Conservation (phyloP, 2,329 filamentous ascomycete genomes). For the Aspergillus pseudoviridinutans region DNA sequence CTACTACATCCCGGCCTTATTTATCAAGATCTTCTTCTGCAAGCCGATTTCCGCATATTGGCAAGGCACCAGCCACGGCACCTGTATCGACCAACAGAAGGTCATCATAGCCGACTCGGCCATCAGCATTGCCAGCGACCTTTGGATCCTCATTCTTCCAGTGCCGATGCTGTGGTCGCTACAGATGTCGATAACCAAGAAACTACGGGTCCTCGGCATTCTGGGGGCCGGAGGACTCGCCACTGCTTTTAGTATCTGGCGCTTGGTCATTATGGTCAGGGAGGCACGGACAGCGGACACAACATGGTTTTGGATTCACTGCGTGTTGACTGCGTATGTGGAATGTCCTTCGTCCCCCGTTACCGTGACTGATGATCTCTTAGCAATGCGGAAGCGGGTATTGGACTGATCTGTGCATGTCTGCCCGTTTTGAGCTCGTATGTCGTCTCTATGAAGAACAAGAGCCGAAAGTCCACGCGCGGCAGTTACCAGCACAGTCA, state of each 20-base stretch:
- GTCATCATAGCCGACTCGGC: conserved; percentile 25
- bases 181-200: conserved; percentile 18
- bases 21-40: conserved; percentile 26
- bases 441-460: neutral
- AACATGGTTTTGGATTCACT: conserved; percentile 23
- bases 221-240: conserved; percentile 27
- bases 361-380: neutral
- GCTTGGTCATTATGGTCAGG: conserved; percentile 22
- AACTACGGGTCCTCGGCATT: conserved; percentile 22
- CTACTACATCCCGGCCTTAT: conserved; percentile 24
- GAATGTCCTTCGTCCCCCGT: neutral
- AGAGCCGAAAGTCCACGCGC: neutral
- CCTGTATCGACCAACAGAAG: conserved; percentile 24
- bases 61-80: conserved; percentile 7
- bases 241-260: conserved; percentile 21
- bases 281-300: conserved; percentile 18
- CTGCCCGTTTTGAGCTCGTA: conserved; percentile 10
- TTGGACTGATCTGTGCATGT: conserved; percentile 24
- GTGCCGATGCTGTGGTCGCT: conserved; percentile 24
- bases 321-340: conserved; percentile 23
- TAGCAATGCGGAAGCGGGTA: conserved; percentile 21
- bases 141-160: conserved; percentile 24
- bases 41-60: conserved; percentile 24
- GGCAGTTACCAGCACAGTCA: neutral
- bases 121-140: conserved; percentile 24